Evolutionary conservation across 2,329 filamentous ascomycete genomes (phyloP).

Genomic region (Apiospora phragmitis): DNA sequence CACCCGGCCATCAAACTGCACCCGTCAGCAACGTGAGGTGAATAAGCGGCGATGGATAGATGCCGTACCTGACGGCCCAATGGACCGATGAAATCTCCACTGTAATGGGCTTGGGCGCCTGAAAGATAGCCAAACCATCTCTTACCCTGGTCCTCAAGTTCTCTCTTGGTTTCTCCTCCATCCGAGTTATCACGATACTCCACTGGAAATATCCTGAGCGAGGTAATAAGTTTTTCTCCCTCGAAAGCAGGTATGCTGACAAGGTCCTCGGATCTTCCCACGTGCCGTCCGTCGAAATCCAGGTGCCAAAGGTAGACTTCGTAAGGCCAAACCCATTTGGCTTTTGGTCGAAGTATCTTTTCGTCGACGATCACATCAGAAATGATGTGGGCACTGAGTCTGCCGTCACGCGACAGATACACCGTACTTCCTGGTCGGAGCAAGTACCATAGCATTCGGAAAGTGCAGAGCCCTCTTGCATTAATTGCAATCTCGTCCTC

Average conservation of each 20-base stretch:
- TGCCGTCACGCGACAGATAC: not conserved
- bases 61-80: not conserved
- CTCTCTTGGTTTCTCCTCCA: not conserved
- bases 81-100: not conserved
- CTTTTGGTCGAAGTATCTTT: not conserved
- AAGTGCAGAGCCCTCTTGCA: not conserved
- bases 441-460: not conserved
- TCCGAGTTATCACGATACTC: not conserved
- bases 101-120: not conserved
- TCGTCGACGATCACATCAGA: not conserved
- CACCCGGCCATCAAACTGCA: not conserved
- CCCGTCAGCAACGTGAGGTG: not conserved
- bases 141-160: not conserved
- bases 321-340: not conserved
- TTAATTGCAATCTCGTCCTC: not conserved
- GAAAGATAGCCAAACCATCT: not conserved
- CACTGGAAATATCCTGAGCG: not conserved
- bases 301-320: not conserved
- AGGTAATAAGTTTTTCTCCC: not conserved
- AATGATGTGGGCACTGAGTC: not conserved
- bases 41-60: not conserved
- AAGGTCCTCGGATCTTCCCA: not conserved
- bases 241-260: not conserved
- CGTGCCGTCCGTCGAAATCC: not conserved
- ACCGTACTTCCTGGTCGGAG: not conserved